Conservation (phyloP, 805 yeast genomes). For the Pichia sporocuriosa region DNA sequence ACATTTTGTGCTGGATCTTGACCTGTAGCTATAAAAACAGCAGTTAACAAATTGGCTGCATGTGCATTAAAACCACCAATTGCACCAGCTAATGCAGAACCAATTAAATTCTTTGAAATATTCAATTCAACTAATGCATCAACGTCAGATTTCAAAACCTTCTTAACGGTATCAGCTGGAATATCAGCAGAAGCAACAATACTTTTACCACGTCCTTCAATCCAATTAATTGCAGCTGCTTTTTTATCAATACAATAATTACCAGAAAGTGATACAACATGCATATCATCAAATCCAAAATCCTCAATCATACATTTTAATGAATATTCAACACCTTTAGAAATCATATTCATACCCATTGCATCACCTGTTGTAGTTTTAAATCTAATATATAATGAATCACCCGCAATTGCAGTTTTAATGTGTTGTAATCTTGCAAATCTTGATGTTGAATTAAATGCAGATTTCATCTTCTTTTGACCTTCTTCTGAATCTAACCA, state of each 20-base stretch:
- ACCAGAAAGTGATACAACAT: conserved; percentile 86
- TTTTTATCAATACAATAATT: conserved; percentile 97
- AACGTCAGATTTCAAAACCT: conserved; percentile 86
- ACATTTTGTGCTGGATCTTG: conserved; percentile 99
- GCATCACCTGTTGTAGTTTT: conserved; percentile 99
- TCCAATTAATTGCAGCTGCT: conserved; percentile 98
- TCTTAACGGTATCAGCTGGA: conserved; percentile 72
- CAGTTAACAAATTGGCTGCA: conserved; percentile 94
- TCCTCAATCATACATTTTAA: conserved; percentile 79
- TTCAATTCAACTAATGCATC: conserved; percentile 88
- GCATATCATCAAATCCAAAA: conserved; percentile 93
- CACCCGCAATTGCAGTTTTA: conserved; percentile 93
- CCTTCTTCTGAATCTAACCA: conserved; percentile 98
- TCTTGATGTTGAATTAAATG: conserved; percentile 93
- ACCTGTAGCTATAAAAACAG: conserved; percentile 90
- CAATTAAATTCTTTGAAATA: conserved; percentile 82
- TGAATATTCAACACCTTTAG: conserved; percentile 92
- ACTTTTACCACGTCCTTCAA: conserved; percentile 97
- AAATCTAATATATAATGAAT: conserved; percentile 80
- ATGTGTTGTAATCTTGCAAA: conserved; percentile 91
- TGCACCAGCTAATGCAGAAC: conserved; percentile 98
- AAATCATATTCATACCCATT: conserved; percentile 99
- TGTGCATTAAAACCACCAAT: conserved; percentile 98
- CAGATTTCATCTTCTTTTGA: conserved; percentile 69
- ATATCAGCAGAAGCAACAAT: conserved; percentile 93